phyloP scores from a whole-genome alignment of 768 basidiomycete species.

The Rhodotorula sphaerocarpa region DNA sequence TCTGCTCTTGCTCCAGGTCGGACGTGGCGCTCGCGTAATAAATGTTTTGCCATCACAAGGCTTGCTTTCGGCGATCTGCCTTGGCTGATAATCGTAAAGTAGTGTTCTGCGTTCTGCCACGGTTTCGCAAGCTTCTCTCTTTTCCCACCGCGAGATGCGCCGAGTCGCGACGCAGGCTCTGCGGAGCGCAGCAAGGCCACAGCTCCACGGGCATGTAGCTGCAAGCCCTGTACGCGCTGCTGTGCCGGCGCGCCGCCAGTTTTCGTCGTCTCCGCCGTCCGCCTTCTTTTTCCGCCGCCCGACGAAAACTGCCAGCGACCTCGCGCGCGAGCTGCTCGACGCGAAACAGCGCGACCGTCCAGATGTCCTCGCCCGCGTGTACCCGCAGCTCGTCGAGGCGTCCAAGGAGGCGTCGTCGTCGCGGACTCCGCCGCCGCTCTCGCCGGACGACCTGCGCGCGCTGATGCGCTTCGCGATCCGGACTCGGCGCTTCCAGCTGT shows the following conservation, averaged over 20 bases:
- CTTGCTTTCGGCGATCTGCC: no score
- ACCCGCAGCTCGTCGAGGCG: conserved; percentile 19
- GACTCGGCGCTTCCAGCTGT: conserved; percentile 2
- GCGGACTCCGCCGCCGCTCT: background rate
- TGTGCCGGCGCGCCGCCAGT: background rate
- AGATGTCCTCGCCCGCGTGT: conserved; percentile 26
- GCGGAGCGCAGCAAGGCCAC: background rate
- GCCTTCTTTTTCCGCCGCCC: conserved; percentile 26
- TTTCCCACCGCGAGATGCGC: background rate
- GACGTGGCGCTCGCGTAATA: no score
- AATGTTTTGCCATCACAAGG: no score
- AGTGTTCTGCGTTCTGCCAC: no score
- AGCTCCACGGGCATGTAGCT: background rate
- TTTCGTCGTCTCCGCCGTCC: conserved; percentile 6
- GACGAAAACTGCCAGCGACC: background rate
- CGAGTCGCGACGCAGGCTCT: background rate
- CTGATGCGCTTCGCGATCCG: conserved; percentile 15
- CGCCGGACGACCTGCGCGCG: background rate
- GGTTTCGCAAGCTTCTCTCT: background rate
- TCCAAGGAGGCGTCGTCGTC: background rate
- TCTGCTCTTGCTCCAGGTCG: no score
- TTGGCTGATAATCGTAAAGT: no score
- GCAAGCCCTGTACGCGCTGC: background rate
- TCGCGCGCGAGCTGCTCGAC: conserved; percentile 8
- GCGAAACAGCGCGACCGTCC: conserved; percentile 4